Evolutionary conservation across 345 rosid genomes (phyloP), one percentile per base, ranked within the genome.

Genomic region (Punica granatum): DNA sequence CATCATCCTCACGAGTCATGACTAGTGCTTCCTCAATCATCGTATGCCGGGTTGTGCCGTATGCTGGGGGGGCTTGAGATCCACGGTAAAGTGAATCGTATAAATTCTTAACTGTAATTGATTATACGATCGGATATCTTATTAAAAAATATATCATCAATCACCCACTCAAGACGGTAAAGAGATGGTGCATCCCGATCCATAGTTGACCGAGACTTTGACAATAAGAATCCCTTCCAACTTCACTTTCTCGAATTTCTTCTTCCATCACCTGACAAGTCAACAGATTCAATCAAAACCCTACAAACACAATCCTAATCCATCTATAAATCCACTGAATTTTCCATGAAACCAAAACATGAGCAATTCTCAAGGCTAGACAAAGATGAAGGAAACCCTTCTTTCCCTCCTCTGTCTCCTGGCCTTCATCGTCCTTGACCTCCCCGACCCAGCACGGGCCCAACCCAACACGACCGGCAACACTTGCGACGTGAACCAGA

Each of bases 381-480:
- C 34, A 31, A 65, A 35, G 67, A 76, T 75, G 78, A 74, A 64
- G 66, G 14, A 37, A 66, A 49, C 58, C 33, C 74, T 21, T 10
- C 54, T 2, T 28, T 32, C 65, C 14, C 56, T 39, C 60, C 67
- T 75, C 37, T 7, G 49, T 71, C 7, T 63, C 74, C 70, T 42
- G 68, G 41, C 66, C 71, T 53, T 76, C 70, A 31, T 77, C 46
- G 6, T 79, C 46, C 69, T 76, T 74, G 19, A 73, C 19, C 53
- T 80, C 66, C 60, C 62, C 67, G 33, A 1, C 49, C 64, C 19
- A 31, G 23, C 75, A 34, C 68, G 63, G 65, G 77, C 83, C 13
- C 90, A 81, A 63, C 85, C 86, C 30, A 77, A 19, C 81, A 82
- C 66, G 33, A 46, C 78, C 62, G 87, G 90, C 49, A 78, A 60